Base-by-base conservation (phyloP, 2,329 filamentous ascomycete species). In the Alternaria metachromatica region DNA sequence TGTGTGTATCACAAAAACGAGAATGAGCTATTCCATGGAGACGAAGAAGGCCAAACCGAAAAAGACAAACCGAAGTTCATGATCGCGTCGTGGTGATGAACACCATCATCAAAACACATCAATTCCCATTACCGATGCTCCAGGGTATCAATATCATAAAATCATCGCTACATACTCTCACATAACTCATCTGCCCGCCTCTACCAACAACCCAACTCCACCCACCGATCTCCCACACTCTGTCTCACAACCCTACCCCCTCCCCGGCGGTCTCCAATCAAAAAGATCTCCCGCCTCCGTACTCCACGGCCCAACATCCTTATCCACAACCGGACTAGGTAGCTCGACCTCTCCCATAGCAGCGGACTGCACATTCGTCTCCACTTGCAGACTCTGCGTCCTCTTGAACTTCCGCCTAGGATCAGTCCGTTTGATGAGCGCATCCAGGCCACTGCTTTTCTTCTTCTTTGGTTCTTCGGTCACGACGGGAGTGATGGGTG, bases 281-380 rank as follows among this genome's bases (percentile, higher is more conserved):
- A 92, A 86, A 50, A 92, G 73, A 75, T 92, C 90, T 67, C 87
- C 84, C 1, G 90, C 89, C 73, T 92, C 90, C 23, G 84, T 85
- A 69, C 89, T 92, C 90, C 90, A 92, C 0, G 90, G 87, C 3
- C 89, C 89, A 15, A 86, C 81, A 68, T 86, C 87, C 4, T 83
- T 84, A 70, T 81, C 85, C 2, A 79, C 79, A 60, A 87, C 86
- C 2, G 75, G 76, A 48, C 69, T 75, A 12, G 59, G 62, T n/a
- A 73, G 12, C 2, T 72, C 67, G 1, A 62, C 43, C 10, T 67
- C 70, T 15, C 13, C 61, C 67, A 73, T 64, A 59, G 45, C 59
- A 54, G 56, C 57, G 62, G 66, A 56, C 57, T 51, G 44, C 20
- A 61, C 46, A 18, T 46, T 62, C 2, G 70, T 77, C 25, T 74